A percentile compares a stretch with the other conserved stretches of the same genome.
These are phyloP conservation scores for Podospora fimiseda DNA, from an alignment of 495 filamentous ascomycete genomes.

Conservation along the genomic window DNA sequence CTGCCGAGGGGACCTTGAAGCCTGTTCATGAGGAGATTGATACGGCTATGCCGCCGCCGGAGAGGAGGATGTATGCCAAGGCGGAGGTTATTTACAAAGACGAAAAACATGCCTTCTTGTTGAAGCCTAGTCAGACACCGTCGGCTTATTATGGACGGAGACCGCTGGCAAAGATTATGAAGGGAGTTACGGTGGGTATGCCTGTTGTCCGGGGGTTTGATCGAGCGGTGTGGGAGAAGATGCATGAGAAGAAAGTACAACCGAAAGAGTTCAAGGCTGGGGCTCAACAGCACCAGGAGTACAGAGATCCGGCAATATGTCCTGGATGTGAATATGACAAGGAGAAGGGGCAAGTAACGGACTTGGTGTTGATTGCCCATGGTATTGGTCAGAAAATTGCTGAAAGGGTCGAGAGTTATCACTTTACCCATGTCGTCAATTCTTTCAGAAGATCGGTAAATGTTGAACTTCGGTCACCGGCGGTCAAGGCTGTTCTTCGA, in stretches of 20 bases:
- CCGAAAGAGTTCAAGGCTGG: slow-evolving; percentile 33
- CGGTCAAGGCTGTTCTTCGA: slow-evolving; percentile 67
- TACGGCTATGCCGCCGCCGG: slow-evolving; percentile 19
- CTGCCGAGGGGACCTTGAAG: slow-evolving; percentile 44
- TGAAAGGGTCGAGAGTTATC: slow-evolving; percentile 88
- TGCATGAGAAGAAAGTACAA: slow-evolving; percentile 47
- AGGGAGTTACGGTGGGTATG: slow-evolving; percentile 73
- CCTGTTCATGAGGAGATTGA: slow-evolving; percentile 36
- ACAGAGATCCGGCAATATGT: slow-evolving; percentile 35
- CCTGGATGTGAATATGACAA: slow-evolving; percentile 49
- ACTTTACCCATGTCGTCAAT: slow-evolving; percentile 95
- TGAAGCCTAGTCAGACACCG: slow-evolving; percentile 72
- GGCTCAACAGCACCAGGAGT: slow-evolving; percentile 17
- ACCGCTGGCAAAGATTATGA: slow-evolving; percentile 79
- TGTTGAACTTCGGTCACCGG: slow-evolving; percentile 67
- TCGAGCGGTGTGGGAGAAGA: slow-evolving; percentile 63
- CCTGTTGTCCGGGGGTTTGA: slow-evolving; percentile 85
- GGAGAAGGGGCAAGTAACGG: slow-evolving; percentile 68
- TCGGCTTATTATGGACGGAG: slow-evolving; percentile 70
- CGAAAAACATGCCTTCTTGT: slow-evolving; percentile 63
- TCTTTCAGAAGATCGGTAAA: slow-evolving; percentile 81
- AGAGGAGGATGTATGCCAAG: slow-evolving; percentile 50
- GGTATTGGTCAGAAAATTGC: slow-evolving; percentile 97
- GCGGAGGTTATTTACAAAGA: slow-evolving; percentile 81
- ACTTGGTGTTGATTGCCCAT: slow-evolving; percentile 85